These are phyloP conservation scores for Coemansia sp. DNA, from an alignment of 192 early-diverging fungal genomes.

Conservation along the genomic window DNA sequence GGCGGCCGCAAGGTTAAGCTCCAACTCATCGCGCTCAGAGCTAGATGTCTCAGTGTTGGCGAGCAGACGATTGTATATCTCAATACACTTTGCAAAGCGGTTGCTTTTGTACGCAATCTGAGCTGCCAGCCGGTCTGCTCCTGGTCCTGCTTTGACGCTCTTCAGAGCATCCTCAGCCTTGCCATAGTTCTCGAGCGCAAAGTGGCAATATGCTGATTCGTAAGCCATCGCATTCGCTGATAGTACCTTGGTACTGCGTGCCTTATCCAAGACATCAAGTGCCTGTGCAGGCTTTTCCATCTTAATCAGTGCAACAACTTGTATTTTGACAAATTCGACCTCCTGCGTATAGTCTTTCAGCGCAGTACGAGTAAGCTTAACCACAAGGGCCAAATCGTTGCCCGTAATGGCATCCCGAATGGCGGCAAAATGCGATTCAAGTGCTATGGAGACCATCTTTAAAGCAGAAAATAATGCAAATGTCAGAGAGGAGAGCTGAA, in stretches of 20 bases:
- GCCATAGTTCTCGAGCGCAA: slow-evolving; percentile 31
- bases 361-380: slow-evolving; percentile 23
- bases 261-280: slow-evolving; percentile 26
- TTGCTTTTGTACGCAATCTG: slow-evolving; percentile 52
- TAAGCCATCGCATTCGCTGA: slow-evolving; percentile 18
- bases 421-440: slow-evolving; percentile 31
- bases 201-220: slow-evolving; percentile 49
- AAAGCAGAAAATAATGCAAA: slow-evolving; percentile 1
- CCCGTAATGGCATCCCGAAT: slow-evolving; percentile 28
- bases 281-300: slow-evolving; percentile 30
- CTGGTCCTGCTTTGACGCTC: slow-evolving; percentile 11
- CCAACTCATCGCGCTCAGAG: slow-evolving; percentile 30
- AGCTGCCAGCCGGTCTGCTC: slow-evolving; percentile 24
- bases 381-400: slow-evolving; percentile 20
- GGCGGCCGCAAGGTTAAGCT: slow-evolving; percentile 41
- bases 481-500: neutral
- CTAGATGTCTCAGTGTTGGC: slow-evolving; percentile 9
- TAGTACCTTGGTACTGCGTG: slow-evolving; percentile 20
- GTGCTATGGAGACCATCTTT: slow-evolving; percentile 19
- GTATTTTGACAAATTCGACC: slow-evolving; percentile 41
- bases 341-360: slow-evolving; percentile 28
- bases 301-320: slow-evolving; percentile 46
- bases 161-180: slow-evolving; percentile 20
- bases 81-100: slow-evolving; percentile 33
- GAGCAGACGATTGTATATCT: slow-evolving; percentile 32